Evolutionary conservation across 1,284 basidiomycete species (phyloP).

Genomic region (Sphagnurus paluster): DNA sequence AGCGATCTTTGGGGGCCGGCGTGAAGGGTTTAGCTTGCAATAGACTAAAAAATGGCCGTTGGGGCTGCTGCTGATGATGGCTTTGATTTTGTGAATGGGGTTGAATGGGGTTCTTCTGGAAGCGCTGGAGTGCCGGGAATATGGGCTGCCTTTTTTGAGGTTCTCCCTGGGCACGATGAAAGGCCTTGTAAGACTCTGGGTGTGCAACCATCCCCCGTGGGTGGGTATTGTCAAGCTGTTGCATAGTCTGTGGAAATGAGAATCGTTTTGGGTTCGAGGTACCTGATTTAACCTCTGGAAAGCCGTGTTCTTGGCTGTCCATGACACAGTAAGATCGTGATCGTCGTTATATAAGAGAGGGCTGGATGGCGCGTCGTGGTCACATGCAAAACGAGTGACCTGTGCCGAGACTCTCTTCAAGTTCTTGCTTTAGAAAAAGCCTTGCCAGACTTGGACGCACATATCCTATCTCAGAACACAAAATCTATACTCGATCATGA

Average conservation of each 20-base stretch:
- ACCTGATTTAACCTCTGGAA: background rate
- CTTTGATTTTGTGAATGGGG: constrained; percentile 1
- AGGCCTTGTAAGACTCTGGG: background rate
- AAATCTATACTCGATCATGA: too few species aligned
- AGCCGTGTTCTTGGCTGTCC: too few species aligned
- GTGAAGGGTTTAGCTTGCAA: constrained; percentile 1
- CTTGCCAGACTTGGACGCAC: too few species aligned
- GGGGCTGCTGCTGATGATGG: background rate
- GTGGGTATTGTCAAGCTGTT: constrained; percentile 14
- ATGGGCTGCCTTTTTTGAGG: constrained; percentile 8
- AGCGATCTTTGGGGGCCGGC: background rate
- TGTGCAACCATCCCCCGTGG: background rate
- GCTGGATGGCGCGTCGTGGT: too few species aligned
- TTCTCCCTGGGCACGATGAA: background rate
- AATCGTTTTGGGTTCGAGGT: constrained; percentile 9
- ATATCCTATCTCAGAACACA: too few species aligned
- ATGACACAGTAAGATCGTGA: too few species aligned
- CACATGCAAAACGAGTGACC: too few species aligned
- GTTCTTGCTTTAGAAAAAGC: too few species aligned
- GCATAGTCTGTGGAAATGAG: constrained; percentile 14
- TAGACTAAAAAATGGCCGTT: constrained; percentile 13
- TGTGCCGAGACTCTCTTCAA: too few species aligned
- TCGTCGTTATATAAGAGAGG: too few species aligned
- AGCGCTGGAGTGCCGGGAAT: constrained; percentile 17
- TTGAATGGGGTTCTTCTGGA: constrained; percentile 8